Percentiles rank a stretch among this genome's conserved stretches.
phyloP scores from a whole-genome alignment of 2,329 filamentous ascomycete genomes.

The Aspergillus clavatus region DNA sequence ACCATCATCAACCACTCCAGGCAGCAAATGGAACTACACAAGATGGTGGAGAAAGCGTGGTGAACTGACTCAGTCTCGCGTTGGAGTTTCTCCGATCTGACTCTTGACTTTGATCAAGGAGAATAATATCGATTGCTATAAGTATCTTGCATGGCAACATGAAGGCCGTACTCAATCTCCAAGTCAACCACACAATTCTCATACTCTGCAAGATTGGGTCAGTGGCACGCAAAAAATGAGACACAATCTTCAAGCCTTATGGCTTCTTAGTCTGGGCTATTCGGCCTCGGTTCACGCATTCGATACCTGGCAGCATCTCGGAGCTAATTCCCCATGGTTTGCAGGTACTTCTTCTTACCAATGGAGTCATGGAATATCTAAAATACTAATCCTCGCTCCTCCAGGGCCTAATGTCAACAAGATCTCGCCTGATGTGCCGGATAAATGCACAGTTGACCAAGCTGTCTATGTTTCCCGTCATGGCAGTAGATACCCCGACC shows the following conservation, averaged over 20 bases:
- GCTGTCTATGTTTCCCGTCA: conserved; percentile 58
- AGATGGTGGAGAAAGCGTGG: not conserved
- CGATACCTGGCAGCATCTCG: conserved; percentile 46
- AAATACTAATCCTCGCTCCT: not conserved
- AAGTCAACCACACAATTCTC: too few species aligned
- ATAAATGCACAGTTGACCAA: conserved; percentile 56
- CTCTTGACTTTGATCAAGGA: not conserved
- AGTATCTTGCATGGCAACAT: not conserved
- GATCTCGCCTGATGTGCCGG: conserved; percentile 52
- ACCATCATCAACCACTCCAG: not conserved
- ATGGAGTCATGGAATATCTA: not conserved
- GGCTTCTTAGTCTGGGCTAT: conserved; percentile 9
- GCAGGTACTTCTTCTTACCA: conserved; percentile 37
- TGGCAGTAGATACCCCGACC: conserved; percentile 60
- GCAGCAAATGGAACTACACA: not conserved
- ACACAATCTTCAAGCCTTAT: conserved; percentile 2
- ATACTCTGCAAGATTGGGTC: too few species aligned
- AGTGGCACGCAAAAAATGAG: conserved; percentile 12
- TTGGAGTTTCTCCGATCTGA: not conserved
- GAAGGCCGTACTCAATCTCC: too few species aligned
- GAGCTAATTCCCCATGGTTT: conserved; percentile 52
- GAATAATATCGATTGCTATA: not conserved
- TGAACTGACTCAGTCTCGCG: not conserved
- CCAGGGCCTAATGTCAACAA: conserved; percentile 53
- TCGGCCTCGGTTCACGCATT: conserved; percentile 6